Base-by-base conservation (phyloP, 2,329 filamentous ascomycete genomes). In the Cytospora schulzeri region DNA sequence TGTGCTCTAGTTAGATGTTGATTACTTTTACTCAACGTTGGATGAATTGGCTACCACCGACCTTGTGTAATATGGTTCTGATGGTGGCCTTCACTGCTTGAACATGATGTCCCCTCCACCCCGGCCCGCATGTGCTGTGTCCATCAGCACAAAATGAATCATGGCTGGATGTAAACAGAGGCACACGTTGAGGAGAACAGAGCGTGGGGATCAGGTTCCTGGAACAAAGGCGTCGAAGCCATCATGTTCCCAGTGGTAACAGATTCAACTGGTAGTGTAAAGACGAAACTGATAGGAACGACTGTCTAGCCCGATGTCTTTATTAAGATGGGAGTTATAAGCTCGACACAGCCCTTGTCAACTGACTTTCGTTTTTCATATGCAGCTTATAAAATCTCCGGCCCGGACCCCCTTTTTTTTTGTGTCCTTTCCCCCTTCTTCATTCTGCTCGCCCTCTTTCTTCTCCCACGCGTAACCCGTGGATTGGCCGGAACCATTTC, bases 391-490 rank as follows among this genome's bases (percentile, higher is more conserved):
- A 19, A 24, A 22, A 14, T 3, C 45, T 11, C 45, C 4, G n/a
- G 8, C n/a, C 8, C 3, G 45, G n/a, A 19, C 45, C n/a, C 31
- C 31, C 54, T 8, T 24, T 35, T 15, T 24, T 22, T 22, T 24
- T n/a, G n/a, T n/a, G n/a, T n/a, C 17, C 12, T 17, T 26, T n/a
- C n/a, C n/a, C n/a, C 22, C 15, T 9, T 26, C 22, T 41, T 41
- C 17, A 17, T n/a, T 14, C 33, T 35, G 5, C 14, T 14, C 19
- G 17, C 38, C 19, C 19, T n/a, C 15, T 15, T 15, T 8, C 17
- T 41, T 28, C n/a, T 26, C 33, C 51, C 60, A 62, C 52, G 38
- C 38, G 52, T 62, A 26, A 38, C 24, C 38, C n/a, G 60, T 62
- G 28, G 51, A 62, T 56, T 62, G 60, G 60, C 60, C 58, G 17